These are phyloP conservation scores for Zasmidium cellare DNA, from an alignment of 2,329 filamentous ascomycete species.

Conservation along the genomic window DNA sequence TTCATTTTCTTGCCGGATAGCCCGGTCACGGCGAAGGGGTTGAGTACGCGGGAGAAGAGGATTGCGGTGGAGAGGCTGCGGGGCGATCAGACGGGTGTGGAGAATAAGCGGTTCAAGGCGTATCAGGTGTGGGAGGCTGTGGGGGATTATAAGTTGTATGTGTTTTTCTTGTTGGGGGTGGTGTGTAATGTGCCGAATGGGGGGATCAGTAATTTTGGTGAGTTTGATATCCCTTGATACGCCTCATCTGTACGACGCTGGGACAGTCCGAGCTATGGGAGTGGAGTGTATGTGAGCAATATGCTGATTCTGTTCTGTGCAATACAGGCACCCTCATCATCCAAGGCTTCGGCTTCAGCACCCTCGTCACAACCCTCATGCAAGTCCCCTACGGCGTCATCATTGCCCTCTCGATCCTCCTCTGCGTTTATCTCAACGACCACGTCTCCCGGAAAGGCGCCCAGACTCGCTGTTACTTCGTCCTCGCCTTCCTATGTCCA, in stretches of 20 bases:
- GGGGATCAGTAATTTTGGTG: slow-evolving; percentile 57
- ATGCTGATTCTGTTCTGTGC: no score
- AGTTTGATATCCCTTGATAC: neutral
- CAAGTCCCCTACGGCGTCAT: slow-evolving; percentile 32
- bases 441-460: slow-evolving; percentile 30
- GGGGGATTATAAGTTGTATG: slow-evolving; percentile 59
- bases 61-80: slow-evolving; percentile 57
- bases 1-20: slow-evolving; percentile 38
- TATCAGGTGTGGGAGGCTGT: slow-evolving; percentile 59
- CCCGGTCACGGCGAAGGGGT: slow-evolving; percentile 55
- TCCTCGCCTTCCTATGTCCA: slow-evolving; percentile 52
- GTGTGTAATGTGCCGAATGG: slow-evolving; percentile 57
- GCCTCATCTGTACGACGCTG: no score
- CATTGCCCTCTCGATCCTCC: slow-evolving; percentile 52
- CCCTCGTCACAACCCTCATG: slow-evolving; percentile 45
- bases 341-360: slow-evolving; percentile 57
- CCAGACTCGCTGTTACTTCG: slow-evolving; percentile 46
- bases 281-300: no score
- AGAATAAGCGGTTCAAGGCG: slow-evolving; percentile 55
- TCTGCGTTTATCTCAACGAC: slow-evolving; percentile 51
- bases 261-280: no score
- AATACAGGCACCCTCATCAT: slow-evolving; percentile 59
- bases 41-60: slow-evolving; percentile 53
- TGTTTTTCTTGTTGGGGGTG: slow-evolving; percentile 55
- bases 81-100: slow-evolving; percentile 57